Base-by-base conservation (phyloP, 371 early-diverging fungal species). In the Mortierella sp. region DNA sequence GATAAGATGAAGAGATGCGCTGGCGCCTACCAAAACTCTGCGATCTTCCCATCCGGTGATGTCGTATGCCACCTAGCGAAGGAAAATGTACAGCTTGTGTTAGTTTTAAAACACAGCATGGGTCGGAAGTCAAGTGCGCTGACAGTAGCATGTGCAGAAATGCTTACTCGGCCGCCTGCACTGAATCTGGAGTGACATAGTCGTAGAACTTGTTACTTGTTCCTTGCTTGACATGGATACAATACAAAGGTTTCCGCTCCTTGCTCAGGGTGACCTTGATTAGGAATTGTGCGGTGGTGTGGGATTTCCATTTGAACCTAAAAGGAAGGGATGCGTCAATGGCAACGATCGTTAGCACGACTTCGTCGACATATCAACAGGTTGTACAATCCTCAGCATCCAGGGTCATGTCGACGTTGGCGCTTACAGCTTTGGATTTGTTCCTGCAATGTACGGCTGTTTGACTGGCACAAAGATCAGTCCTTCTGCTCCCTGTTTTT, bases 241-340 rank as follows among this genome's bases (percentile, higher is more conserved):
- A 87, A 79, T 94, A 95, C 28, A 92, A 87, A 0, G 93, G 93
- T 73, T 95, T 94, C 50, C 91, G 90, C 50, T 95, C 94, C 74
- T 89, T 93, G 78, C 91, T 93, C 83, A 87, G 88, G 4, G 83
- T 87, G 10, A 92, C 92, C 37, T 90, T 85, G 54, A 95, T 91
- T 72, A 90, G 89, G 80, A 98, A 98, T 87, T 97, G 96, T 19
- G 95, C 95, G 4, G 97, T 95, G 79, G 95, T 96, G 61, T 94
- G 90, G 16, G 98, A 96, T 85, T 97, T 98, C 98, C 98, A 98
- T 84, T 98, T 97, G 19, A 97, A 85, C 78, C 96, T 96, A 89
- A 6, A 34, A 2, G 5, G 34, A 2, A 26, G 2, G 26, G 43
- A 55, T 16, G 48, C 1, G 16, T 8, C 19, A 28, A 44, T 31